Evolutionary conservation across 345 rosid species (phyloP), one percentile per base, ranked within the genome.

Genomic region (Hirschfeldia incana): DNA sequence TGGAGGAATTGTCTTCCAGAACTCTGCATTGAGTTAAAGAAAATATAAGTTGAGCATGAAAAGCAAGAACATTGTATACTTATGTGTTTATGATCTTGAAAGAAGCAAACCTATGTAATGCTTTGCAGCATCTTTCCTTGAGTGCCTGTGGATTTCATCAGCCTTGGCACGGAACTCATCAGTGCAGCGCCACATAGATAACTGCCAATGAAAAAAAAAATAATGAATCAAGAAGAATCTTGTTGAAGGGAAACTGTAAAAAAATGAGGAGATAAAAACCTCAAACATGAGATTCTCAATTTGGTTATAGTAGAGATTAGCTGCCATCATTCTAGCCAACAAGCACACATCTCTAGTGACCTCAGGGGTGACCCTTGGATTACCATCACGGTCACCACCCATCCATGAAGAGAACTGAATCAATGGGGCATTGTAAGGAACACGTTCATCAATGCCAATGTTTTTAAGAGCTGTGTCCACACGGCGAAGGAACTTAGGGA

Each of bases 311-410:
- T 95, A 93, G 83, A 95, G 77, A 83, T 95, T 95, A 30, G 98
- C 92, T 58, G 99, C 99, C 99, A 95, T 95, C 99, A 95, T 90
- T 84, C 98, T 86, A 78, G 99, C 98, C 83, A 95, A 73, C 77
- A 91, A 81, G 90, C 99, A 95, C 76, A 95, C 99, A 84, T 95
- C 99, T 85, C 99, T 90, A n/a, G 98, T 95, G 77, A 95, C 98
- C 79, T 95, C 99, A 79, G 99, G 97, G 67, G 99, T 95, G 72
- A 95, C 99, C 86, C 99, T 86, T 3, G 99, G 99, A 72, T 95
- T 95, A 94, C 99, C 99, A 84, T 96, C 99, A 72, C 98, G 99
- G 81, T 96, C 98, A 49, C 99, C 99, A 17, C 99, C 99, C 99
- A 96, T 95, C n/a, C 98, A 96, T 13, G 98, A 96, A 66, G 98